Evolutionary conservation across 805 yeast species (phyloP), one percentile per base, ranked within the genome.

Genomic region (Candida morakotiae): DNA sequence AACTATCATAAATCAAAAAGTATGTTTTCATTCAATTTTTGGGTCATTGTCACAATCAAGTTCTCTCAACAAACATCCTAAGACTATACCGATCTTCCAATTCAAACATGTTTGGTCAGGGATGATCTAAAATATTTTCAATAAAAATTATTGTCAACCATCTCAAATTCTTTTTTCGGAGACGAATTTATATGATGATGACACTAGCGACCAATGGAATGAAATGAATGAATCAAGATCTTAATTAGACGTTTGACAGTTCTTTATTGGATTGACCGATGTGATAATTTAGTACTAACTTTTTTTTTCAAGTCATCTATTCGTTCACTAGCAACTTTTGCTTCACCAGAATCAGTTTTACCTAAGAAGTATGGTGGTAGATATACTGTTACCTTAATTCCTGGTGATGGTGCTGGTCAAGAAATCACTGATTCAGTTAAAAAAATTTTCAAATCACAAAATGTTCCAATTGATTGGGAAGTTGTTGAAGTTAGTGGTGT

Each of bases 321-420:
- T 39, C 70, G 73, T 58, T 47, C 62, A 38, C 59, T 68, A 43
- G 84, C 87, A 42, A 73, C 87, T 35, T 62, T 73, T 40, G 75
- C 79, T 39, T 64, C 80, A 20, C 73, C 83, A 38, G 84, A 79
- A 60, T 55, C 75, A 43, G 75, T 75, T 46, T 71, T 85, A 55
- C 94, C 95, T 55, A 87, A 87, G 72, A 84, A 86, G 68, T 88
- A 87, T 69, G 98, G 98, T 52, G 96, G 96, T 45, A 82, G 82
- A 61, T 89, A 79, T 75, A 85, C 91, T 37, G 96, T 93, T 41
- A 91, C 98, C 35, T 75, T 91, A 62, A 83, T 91, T 52, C 98
- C 98, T 42, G 96, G 98, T 68, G 98, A 91, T 61, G 98, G 98
- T 77, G 84, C 89, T 50, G 98, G 98, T 65, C 83, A 82, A 58